These are phyloP conservation scores for Citrus inodora DNA, from an alignment of 345 rosid genomes.

Conservation along the genomic window DNA sequence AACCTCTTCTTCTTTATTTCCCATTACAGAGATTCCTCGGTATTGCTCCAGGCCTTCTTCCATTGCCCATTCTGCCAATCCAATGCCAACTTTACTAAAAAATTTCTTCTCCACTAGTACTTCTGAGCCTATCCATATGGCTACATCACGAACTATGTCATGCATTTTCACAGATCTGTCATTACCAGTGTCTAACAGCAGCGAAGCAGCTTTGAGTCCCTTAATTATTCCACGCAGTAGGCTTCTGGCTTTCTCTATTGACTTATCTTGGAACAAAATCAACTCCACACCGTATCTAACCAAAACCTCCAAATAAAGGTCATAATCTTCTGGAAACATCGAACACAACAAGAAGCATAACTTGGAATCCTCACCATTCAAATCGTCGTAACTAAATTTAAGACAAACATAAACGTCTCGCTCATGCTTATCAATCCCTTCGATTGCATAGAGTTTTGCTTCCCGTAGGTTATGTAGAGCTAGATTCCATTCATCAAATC, in stretches of 20 bases:
- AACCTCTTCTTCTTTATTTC: no score
- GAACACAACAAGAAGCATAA: conserved; percentile 6
- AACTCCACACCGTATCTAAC: not conserved
- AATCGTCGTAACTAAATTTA: not conserved
- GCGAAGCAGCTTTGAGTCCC: no score
- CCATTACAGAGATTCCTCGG: no score
- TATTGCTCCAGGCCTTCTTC: no score
- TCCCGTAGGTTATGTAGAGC: not conserved
- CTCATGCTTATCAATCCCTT: not conserved
- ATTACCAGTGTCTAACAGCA: no score
- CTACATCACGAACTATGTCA: no score
- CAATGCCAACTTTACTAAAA: no score
- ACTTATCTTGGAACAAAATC: not conserved
- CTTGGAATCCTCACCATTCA: not conserved
- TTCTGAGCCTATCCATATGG: no score
- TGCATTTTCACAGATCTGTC: no score
- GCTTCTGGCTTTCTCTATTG: not conserved
- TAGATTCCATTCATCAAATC: not conserved
- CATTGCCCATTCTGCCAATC: no score
- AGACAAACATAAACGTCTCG: not conserved
- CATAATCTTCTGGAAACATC: conserved; percentile 7
- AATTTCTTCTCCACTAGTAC: no score
- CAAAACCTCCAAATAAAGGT: not conserved
- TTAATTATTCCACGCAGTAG: not conserved
- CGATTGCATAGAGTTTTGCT: not conserved